Percentiles rank a stretch among this genome's conserved stretches.
These are phyloP conservation scores for Cyclotella cryptica DNA, from an alignment of 108 stramenopile species.

Conservation along the genomic window DNA sequence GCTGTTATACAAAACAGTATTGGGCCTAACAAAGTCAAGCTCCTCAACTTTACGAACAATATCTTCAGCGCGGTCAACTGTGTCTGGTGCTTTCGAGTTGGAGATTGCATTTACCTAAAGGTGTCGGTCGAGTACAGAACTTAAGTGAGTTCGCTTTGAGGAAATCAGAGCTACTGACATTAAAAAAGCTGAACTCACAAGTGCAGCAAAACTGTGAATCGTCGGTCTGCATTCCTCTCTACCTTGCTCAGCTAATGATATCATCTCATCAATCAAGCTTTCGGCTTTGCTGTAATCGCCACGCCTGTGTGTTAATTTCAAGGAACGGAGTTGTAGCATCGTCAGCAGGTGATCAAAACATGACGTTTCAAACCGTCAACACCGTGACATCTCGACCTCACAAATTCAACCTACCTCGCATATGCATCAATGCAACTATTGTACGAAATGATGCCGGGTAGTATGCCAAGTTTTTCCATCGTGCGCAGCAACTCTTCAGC, in stretches of 20 bases:
- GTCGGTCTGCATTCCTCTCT: constrained; percentile 29
- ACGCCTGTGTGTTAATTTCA: constrained; percentile 7
- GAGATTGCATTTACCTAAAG: constrained; percentile 63
- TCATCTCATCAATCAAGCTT: constrained; percentile 43
- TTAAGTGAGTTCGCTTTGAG: not conserved
- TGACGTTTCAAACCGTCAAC: not conserved
- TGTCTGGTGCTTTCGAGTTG: constrained; percentile 47
- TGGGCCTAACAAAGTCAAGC: constrained; percentile 42
- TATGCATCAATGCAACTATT: constrained; percentile 57
- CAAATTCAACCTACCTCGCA: constrained; percentile 14
- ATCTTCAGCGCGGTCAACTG: constrained; percentile 45
- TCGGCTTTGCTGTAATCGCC: constrained; percentile 33
- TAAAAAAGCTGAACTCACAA: constrained; percentile 24
- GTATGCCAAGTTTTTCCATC: constrained; percentile 41
- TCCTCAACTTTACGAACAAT: constrained; percentile 44
- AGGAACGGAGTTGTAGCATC: not conserved
- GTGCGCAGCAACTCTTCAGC: constrained; percentile 58
- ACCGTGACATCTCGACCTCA: not conserved
- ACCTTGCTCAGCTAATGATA: constrained; percentile 26
- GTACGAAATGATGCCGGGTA: constrained; percentile 29
- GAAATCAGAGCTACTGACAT: not conserved
- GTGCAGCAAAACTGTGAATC: constrained; percentile 51
- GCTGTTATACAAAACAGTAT: constrained; percentile 49
- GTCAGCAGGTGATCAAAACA: too few relatives aligned
- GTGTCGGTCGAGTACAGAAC: not conserved